Conservation (phyloP, 2,329 filamentous ascomycete species). For the Seiridium cupressi region DNA sequence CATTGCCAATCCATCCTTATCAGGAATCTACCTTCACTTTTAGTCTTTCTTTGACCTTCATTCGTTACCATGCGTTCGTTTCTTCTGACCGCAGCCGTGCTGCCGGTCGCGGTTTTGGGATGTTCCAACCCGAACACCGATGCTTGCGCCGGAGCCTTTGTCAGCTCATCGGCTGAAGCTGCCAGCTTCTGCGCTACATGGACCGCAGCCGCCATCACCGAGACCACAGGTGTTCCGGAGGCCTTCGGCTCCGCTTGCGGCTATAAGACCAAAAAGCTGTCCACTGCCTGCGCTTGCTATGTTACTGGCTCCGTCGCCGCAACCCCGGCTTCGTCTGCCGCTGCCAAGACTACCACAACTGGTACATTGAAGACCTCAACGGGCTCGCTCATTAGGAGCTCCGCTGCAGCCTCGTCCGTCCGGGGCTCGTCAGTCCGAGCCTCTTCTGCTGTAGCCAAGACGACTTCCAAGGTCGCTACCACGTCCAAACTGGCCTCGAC, state of each 20-base stretch:
- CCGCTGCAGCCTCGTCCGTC: background rate
- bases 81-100: background rate
- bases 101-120: background rate
- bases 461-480: background rate
- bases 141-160: constrained; percentile 2
- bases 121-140: constrained; percentile 3
- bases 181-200: constrained; percentile 5
- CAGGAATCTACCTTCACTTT: background rate
- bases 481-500: background rate
- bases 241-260: background rate
- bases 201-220: background rate
- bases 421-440: background rate
- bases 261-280: constrained; percentile 7
- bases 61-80: constrained; percentile 4
- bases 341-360: background rate
- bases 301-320: background rate
- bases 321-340: background rate
- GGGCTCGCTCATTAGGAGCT: background rate
- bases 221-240: background rate
- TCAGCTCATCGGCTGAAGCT: background rate
- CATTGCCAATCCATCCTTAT: background rate
- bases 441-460: background rate
- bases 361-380: background rate
- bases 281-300: constrained; percentile 3
- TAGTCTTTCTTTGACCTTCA: background rate